Conservation (phyloP, 352 stramenopile species). For the Globisporangium irregulare region DNA sequence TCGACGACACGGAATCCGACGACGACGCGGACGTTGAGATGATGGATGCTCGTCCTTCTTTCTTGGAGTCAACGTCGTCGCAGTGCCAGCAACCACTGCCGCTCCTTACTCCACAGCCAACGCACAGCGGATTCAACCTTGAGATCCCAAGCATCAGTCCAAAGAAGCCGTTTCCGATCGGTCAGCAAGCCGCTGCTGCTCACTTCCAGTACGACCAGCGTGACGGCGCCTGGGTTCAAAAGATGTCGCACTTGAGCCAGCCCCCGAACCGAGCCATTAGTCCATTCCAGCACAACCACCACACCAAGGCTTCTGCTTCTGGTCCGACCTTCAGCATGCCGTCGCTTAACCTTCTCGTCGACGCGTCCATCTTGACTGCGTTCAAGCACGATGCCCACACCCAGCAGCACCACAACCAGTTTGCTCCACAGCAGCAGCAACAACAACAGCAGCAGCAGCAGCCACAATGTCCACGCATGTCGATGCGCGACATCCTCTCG, state of each 20-base stretch:
- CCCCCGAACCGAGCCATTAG: conserved; percentile 1
- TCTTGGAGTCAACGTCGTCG: neutral
- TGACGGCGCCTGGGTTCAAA: neutral
- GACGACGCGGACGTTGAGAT: conserved; percentile 17
- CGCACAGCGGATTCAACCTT: conserved; percentile 45
- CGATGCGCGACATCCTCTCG: conserved; percentile 69
- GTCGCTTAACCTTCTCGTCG: conserved; percentile 65
- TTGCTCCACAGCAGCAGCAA: conserved; percentile 14
- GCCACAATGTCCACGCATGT: conserved; percentile 40
- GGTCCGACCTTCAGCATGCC: conserved; percentile 28
- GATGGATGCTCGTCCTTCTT: conserved; percentile 3
- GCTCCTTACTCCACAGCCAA: conserved; percentile 43
- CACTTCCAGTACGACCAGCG: conserved; percentile 5
- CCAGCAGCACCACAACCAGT: conserved; percentile 14
- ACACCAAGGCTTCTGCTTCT: conserved; percentile 1
- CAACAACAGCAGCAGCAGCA: conserved; percentile 17
- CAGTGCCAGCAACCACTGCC: conserved; percentile 12
- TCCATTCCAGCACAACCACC: conserved; percentile 4
- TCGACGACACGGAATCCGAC: conserved; percentile 14
- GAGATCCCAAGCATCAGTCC: conserved; percentile 42
- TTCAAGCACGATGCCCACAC: conserved; percentile 46
- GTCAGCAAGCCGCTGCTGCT: neutral
- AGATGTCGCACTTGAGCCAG: conserved; percentile 6
- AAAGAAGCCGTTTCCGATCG: conserved; percentile 23
- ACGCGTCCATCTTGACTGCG: conserved; percentile 65